phyloP scores from a whole-genome alignment of 169 alveolate genomes.

The Cytauxzoon felis region DNA sequence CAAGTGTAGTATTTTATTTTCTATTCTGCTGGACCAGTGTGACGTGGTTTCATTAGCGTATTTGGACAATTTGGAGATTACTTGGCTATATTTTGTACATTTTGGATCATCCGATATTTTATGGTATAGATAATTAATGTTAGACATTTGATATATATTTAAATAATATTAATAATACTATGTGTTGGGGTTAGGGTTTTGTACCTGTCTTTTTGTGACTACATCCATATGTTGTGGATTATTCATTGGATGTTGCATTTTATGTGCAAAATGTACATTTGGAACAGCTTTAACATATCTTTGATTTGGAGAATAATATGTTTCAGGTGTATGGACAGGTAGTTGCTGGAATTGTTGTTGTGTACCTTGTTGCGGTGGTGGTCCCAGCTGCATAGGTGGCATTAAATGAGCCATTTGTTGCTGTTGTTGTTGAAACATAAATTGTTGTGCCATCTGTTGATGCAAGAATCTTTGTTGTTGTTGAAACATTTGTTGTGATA shows the following conservation, averaged over 20 bases:
- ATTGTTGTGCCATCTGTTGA: constrained; percentile 49
- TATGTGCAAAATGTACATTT: constrained; percentile 17
- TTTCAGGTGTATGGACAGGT: constrained; percentile 23
- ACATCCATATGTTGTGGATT: constrained; percentile 14
- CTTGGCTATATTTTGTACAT: background rate
- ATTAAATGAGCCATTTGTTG: constrained; percentile 19
- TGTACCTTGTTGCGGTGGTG: constrained; percentile 30
- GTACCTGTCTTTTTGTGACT: constrained; percentile 21
- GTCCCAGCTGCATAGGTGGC: constrained; percentile 19
- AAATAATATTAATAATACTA: too few species aligned
- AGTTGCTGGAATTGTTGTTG: constrained; percentile 24
- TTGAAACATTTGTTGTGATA: constrained; percentile 7
- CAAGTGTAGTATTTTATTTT: constrained; percentile 45
- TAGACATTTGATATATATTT: background rate
- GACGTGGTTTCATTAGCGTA: constrained; percentile 24
- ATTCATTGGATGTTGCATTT: constrained; percentile 38
- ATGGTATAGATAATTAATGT: constrained; percentile 1
- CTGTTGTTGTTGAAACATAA: constrained; percentile 41
- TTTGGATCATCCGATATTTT: background rate
- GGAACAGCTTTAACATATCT: constrained; percentile 28
- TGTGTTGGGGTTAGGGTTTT: background rate
- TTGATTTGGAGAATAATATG: constrained; percentile 34
- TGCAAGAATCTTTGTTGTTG: constrained; percentile 14
- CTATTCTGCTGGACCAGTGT: constrained; percentile 42
- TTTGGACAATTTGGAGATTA: constrained; percentile 23